A percentile compares a stretch with the other conserved stretches of the same genome.
These are phyloP conservation scores for Clarireedia homoeocarpa DNA, from an alignment of 2,329 filamentous ascomycete species.

Conservation along the genomic window DNA sequence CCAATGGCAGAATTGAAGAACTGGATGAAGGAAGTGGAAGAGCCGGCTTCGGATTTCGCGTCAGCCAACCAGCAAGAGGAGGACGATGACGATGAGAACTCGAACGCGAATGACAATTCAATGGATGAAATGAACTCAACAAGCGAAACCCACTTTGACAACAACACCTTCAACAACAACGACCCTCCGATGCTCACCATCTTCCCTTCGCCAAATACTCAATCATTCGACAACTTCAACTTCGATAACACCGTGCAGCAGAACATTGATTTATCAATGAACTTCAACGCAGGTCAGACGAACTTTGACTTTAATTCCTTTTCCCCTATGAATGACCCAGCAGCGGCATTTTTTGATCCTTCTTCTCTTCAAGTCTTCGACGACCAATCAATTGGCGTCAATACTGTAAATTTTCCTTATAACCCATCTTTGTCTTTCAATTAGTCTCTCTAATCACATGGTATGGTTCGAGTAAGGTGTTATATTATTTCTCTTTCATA, in stretches of 20 bases:
- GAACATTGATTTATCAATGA: conserved; percentile 21
- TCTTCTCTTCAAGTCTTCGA: conserved; percentile 16
- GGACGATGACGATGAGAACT: conserved; percentile 32
- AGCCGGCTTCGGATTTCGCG: conserved; percentile 23
- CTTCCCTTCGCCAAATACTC: conserved; percentile 12
- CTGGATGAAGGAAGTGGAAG: conserved; percentile 50
- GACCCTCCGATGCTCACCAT: conserved; percentile 7
- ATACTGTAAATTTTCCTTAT: conserved; percentile 17
- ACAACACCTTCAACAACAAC: conserved; percentile 3
- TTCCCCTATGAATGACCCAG: conserved; percentile 14
- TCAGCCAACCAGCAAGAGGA: conserved; percentile 28
- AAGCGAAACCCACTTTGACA: conserved; percentile 16
- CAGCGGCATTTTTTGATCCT: conserved; percentile 17
- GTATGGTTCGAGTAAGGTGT: conserved; percentile 15
- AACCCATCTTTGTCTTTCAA: conserved; percentile 7
- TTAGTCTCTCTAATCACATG: conserved; percentile 4
- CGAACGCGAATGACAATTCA: conserved; percentile 25
- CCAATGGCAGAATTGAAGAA: conserved; percentile 49
- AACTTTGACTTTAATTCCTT: conserved; percentile 15
- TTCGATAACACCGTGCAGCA: conserved; percentile 16
- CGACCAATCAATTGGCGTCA: conserved; percentile 15
- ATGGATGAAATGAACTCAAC: conserved; percentile 17
- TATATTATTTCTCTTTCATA: conserved; percentile 3
- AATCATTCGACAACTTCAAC: conserved; percentile 14
- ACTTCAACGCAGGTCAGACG: conserved; percentile 17